Base-by-base conservation (phyloP, 495 filamentous ascomycete genomes). In the Symbiotaphrina buchneri region DNA sequence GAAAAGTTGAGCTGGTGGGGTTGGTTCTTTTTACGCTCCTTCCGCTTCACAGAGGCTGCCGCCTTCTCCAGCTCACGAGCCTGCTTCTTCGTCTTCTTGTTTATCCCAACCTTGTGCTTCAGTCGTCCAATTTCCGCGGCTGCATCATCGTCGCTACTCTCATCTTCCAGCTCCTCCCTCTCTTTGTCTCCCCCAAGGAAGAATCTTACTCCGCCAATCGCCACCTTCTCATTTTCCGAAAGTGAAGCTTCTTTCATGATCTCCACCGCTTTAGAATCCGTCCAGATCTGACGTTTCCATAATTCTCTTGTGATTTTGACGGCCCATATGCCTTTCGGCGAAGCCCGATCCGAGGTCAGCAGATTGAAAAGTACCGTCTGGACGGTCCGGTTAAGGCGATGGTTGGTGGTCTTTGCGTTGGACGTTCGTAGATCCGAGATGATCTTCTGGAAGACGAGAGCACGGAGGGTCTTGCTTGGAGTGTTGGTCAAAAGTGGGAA, bases 161-260 rank as follows among this genome's bases (percentile, higher is more conserved):
- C 83, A 31, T 93, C 83, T 22, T 84, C 78, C 28, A 74, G 56
- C 40, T 95, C 85, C 44, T 95, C 87, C 33, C 82, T 64, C 53
- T 93, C 87, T 48, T 84, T 76, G 48, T 94, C 84, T 16, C 83
- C 84, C 18, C 90, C 90, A 1, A 99, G 58, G 56, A 99, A 99
- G 58, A 94, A 99, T 19, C 77, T 61, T 2, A 92, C 77, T 21
- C 79, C 83, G 5, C 82, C 82, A 10, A 71, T 51, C 22, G 87
- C 68, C 11, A 95, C 79, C 53, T 95, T 95, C 37, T 81, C 74
- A 38, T 92, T 84, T 21, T 85, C 69, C 2, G 74, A 62, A 37
- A 92, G 49, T 31, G 65, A 64, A 0, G 82, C 79, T 51, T 87
- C 77, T 55, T 87, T 87, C 83, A 94, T 94, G 27, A 92, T 71